Percentiles rank a stretch among this genome's conserved stretches.
phyloP scores from a whole-genome alignment of 495 filamentous ascomycete species.

The Talaromyces adpressus region DNA sequence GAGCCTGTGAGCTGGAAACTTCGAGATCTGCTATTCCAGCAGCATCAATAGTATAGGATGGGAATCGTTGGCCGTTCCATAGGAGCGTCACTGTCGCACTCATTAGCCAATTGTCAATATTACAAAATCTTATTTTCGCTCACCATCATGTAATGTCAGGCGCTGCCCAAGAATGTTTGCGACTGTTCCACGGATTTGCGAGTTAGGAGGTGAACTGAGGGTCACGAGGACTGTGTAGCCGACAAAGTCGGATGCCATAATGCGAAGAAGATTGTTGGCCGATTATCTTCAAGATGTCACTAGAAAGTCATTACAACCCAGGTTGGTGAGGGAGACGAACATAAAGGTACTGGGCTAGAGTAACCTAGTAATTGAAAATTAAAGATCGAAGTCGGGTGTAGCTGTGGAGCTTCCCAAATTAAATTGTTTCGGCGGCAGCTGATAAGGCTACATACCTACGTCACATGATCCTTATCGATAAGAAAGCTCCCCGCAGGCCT shows the following conservation, averaged over 20 bases:
- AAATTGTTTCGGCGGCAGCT: background rate
- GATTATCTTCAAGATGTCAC: background rate
- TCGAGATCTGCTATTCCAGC: constrained; percentile 52
- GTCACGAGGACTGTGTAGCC: constrained; percentile 74
- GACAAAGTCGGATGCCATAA: constrained; percentile 65
- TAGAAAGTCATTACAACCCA: background rate
- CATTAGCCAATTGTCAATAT: constrained; percentile 1
- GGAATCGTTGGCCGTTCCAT: constrained; percentile 39
- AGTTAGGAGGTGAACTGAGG: constrained; percentile 57
- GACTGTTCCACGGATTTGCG: constrained; percentile 65
- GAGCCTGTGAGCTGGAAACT: constrained; percentile 27
- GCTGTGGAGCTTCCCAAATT: background rate
- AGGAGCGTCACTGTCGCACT: constrained; percentile 37
- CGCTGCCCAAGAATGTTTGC: constrained; percentile 64
- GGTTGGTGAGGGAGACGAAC: background rate
- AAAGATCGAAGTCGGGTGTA: background rate
- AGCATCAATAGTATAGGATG: constrained; percentile 46
- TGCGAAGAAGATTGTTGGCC: background rate
- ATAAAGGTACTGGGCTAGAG: background rate
- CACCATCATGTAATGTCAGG: constrained; percentile 75
- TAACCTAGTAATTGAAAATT: background rate
- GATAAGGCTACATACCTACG: background rate
- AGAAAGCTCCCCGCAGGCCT: background rate
- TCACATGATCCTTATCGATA: constrained; percentile 5
- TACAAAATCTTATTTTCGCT: constrained; percentile 9